Evolutionary conservation across 371 early-diverging fungal species (phyloP).

Genomic region (Mucor plumbeus): DNA sequence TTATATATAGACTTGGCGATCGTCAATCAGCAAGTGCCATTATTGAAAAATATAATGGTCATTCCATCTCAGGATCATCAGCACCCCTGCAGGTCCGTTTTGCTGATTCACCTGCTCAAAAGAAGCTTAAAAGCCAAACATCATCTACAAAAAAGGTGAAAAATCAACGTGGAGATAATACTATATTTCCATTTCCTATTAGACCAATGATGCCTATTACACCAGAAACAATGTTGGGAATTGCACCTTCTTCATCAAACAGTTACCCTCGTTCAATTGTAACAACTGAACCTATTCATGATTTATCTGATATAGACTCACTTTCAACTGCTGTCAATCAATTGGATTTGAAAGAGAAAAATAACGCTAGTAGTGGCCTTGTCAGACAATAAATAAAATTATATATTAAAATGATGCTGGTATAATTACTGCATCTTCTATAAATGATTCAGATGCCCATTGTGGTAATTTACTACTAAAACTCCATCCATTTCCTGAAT

Average conservation of each 20-base stretch:
- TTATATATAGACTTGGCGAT: slow-evolving; percentile 60
- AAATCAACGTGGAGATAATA: slow-evolving; percentile 25
- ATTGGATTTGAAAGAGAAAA: slow-evolving; percentile 22
- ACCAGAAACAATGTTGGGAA: slow-evolving; percentile 55
- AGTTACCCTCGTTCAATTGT: slow-evolving; percentile 24
- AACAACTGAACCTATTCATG: slow-evolving; percentile 10
- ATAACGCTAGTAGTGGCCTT: neutral
- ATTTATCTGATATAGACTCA: slow-evolving; percentile 16
- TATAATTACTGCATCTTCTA: slow-evolving; percentile 8
- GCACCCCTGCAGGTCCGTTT: slow-evolving; percentile 81
- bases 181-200: slow-evolving; percentile 37
- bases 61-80: slow-evolving; percentile 60
- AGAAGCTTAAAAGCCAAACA: slow-evolving; percentile 70
- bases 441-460: slow-evolving; percentile 68
- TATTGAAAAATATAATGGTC: slow-evolving; percentile 72
- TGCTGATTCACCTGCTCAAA: slow-evolving; percentile 82
- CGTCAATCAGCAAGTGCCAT: slow-evolving; percentile 69
- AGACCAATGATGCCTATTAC: slow-evolving; percentile 52
- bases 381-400: slow-evolving; percentile 3
- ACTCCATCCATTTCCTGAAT: slow-evolving; percentile 69
- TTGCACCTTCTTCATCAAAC: slow-evolving; percentile 34
- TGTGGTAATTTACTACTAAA: slow-evolving; percentile 72
- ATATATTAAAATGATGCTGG: slow-evolving; percentile 20
- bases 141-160: slow-evolving; percentile 42
- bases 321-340: slow-evolving; percentile 27